These are phyloP conservation scores for Lodderomyces theae DNA, from an alignment of 1,139 yeast genomes.

Conservation along the genomic window DNA sequence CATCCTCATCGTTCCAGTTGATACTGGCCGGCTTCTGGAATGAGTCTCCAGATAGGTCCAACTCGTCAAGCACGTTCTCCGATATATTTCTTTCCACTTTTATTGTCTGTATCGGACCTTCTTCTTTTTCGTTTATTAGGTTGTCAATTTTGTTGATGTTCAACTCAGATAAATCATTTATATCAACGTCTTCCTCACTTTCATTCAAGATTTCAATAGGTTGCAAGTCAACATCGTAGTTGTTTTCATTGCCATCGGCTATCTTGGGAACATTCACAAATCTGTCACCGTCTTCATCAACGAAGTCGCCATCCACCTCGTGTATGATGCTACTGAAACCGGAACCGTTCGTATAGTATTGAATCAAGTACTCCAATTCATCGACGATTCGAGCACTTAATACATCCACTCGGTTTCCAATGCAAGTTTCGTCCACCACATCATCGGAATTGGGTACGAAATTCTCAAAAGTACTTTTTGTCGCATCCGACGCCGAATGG, in stretches of 20 bases:
- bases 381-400: slow-evolving; percentile 77
- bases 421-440: slow-evolving; percentile 16
- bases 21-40: slow-evolving; percentile 44
- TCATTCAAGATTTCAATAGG: slow-evolving; percentile 8
- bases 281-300: slow-evolving; percentile 6
- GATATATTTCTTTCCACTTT: slow-evolving; percentile 11
- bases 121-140: slow-evolving; percentile 27
- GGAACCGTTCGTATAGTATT: slow-evolving; percentile 31
- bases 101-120: slow-evolving; percentile 12
- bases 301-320: slow-evolving; percentile 16
- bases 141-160: slow-evolving; percentile 40
- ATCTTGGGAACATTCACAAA: slow-evolving; percentile 16
- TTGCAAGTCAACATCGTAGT: slow-evolving; percentile 9
- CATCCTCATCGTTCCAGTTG: slow-evolving; percentile 44
- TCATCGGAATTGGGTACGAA: slow-evolving; percentile 13
- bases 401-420: slow-evolving; percentile 59
- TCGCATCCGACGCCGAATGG: neutral
- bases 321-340: slow-evolving; percentile 24
- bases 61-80: slow-evolving; percentile 15
- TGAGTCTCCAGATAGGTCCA: slow-evolving; percentile 31
- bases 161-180: slow-evolving; percentile 41
- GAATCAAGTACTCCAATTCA: slow-evolving; percentile 54
- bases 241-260: slow-evolving; percentile 1
- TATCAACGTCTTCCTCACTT: slow-evolving; percentile 23
- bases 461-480: slow-evolving; percentile 14